A percentile compares a stretch with the other conserved stretches of the same genome.
phyloP scores from a whole-genome alignment of 345 rosid genomes.

The Moricandia moricandioides region DNA sequence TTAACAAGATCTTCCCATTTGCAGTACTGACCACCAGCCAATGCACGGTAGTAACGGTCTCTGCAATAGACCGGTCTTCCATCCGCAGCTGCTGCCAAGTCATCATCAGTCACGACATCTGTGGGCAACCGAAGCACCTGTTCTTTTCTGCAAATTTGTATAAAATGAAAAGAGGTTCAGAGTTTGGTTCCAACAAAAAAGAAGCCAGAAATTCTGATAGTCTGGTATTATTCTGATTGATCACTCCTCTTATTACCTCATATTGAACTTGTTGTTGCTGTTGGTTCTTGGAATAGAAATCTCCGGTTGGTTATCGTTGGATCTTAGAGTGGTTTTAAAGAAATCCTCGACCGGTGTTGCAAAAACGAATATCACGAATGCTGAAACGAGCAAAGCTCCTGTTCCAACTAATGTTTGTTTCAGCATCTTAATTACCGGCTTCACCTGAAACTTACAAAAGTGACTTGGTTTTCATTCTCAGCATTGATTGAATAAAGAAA shows the following conservation, averaged over 20 bases:
- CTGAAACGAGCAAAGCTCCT: slow-evolving; percentile 74
- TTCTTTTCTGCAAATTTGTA: too few relatives aligned
- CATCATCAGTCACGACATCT: slow-evolving; percentile 74
- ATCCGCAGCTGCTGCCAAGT: slow-evolving; percentile 85
- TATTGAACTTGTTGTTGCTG: slow-evolving; percentile 54
- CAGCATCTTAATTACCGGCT: slow-evolving; percentile 84
- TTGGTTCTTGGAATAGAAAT: slow-evolving; percentile 47
- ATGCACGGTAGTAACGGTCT: slow-evolving; percentile 87
- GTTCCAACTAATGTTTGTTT: slow-evolving; percentile 83
- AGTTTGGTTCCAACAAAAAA: too few relatives aligned
- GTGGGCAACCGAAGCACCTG: slow-evolving; percentile 63
- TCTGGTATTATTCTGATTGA: too few relatives aligned
- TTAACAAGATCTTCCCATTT: slow-evolving; percentile 89
- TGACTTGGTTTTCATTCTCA: too few relatives aligned
- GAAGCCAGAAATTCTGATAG: too few relatives aligned
- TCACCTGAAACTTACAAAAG: too few relatives aligned
- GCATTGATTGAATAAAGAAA: too few relatives aligned
- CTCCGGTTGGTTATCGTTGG: slow-evolving; percentile 28
- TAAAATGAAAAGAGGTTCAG: too few relatives aligned
- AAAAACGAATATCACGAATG: slow-evolving; percentile 59
- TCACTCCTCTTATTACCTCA: too few relatives aligned
- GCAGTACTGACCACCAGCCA: slow-evolving; percentile 99
- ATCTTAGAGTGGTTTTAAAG: slow-evolving; percentile 43
- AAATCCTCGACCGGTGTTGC: slow-evolving; percentile 81
- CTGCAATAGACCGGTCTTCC: slow-evolving; percentile 98